Percentiles rank a stretch among this genome's conserved stretches.
These are phyloP conservation scores for Fraxinus nigra DNA, from an alignment of 305 asterid species.

Conservation along the genomic window DNA sequence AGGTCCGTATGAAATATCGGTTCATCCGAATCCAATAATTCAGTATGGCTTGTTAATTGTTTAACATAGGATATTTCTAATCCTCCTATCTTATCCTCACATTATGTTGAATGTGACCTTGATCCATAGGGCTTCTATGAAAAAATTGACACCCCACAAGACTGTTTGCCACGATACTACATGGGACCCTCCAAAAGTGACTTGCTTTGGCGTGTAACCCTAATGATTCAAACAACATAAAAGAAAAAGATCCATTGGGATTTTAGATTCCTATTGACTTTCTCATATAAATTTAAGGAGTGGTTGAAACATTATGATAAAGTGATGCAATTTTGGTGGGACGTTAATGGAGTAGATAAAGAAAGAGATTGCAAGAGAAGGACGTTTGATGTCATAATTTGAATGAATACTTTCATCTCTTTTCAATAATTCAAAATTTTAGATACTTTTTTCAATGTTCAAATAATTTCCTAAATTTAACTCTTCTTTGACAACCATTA, in stretches of 20 bases:
- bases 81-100: not conserved
- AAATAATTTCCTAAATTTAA: not conserved
- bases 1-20: not conserved
- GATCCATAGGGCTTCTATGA: not conserved
- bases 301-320: constrained; percentile 42
- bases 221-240: constrained; percentile 17
- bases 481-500: too few relatives aligned
- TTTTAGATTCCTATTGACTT: constrained; percentile 24
- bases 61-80: not conserved
- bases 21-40: not conserved
- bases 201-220: constrained; percentile 18
- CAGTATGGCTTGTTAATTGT: not conserved
- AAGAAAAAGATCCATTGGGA: constrained; percentile 14
- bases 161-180: constrained; percentile 10
- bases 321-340: constrained; percentile 37
- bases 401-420: not conserved
- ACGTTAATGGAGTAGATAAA: constrained; percentile 33
- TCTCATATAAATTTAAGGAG: constrained; percentile 26
- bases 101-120: constrained; percentile 4
- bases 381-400: not conserved
- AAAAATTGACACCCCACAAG: constrained; percentile 11
- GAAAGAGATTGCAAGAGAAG: constrained; percentile 4
- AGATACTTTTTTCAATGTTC: not conserved
- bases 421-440: not conserved
- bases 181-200: constrained; percentile 21